Percentiles rank a stretch among this genome's conserved stretches.
Conservation (phyloP, 2,329 filamentous ascomycete genomes). For the Hymenoscyphus scutula region DNA sequence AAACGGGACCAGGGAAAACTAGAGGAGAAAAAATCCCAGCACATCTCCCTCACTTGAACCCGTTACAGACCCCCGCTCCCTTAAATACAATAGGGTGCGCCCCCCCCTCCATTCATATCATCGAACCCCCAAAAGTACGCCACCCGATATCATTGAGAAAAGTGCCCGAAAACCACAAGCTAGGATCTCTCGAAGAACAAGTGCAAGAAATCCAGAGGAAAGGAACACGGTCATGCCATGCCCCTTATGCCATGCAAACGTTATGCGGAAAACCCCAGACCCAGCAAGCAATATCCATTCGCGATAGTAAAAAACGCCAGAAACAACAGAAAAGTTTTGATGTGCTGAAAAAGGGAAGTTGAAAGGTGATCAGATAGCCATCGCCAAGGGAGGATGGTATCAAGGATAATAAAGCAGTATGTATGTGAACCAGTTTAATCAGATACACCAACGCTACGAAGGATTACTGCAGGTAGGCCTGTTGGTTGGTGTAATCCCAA, state of each 20-base stretch:
- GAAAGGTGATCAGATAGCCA: background rate
- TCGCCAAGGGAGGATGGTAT: background rate
- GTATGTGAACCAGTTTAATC: background rate
- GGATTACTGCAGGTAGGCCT: background rate
- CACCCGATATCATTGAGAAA: no score
- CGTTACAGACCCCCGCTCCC: no score
- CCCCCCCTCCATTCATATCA: no score
- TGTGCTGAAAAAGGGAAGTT: background rate
- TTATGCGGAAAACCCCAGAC: background rate
- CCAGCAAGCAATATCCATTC: background rate
- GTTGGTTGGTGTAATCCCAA: conserved; percentile 71
- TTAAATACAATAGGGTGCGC: no score
- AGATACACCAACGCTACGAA: background rate
- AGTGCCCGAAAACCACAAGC: no score
- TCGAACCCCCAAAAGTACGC: no score
- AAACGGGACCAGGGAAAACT: no score
- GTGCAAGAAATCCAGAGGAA: background rate
- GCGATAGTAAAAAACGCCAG: background rate
- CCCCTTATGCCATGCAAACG: conserved; percentile 1
- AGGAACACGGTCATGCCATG: background rate
- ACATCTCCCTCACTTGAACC: no score
- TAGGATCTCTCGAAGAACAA: no score
- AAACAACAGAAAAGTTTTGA: background rate
- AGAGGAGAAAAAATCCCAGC: no score
- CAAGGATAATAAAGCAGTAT: background rate